Evolutionary conservation across 495 filamentous ascomycete species (phyloP).

Genomic region (Aspergillus leporis): DNA sequence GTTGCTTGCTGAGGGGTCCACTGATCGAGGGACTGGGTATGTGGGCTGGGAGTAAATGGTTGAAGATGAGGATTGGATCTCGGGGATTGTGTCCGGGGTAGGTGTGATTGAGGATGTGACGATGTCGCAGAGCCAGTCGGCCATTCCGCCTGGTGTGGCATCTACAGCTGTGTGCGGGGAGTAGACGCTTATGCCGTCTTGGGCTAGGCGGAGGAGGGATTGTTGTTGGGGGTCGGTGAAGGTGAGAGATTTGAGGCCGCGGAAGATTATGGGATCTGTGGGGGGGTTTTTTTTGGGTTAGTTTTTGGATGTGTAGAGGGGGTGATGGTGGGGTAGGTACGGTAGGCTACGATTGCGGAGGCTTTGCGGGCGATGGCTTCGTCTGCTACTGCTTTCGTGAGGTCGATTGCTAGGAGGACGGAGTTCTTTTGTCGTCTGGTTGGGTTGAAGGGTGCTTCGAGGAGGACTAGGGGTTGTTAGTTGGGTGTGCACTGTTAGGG

Average conservation of each 20-base stretch:
- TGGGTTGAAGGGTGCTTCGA: conserved; percentile 71
- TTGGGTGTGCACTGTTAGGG: conserved; percentile 7
- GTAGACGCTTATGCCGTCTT: conserved; percentile 91
- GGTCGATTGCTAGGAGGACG: conserved; percentile 87
- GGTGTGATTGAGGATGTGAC: conserved; percentile 56
- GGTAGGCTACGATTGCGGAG: conserved; percentile 85
- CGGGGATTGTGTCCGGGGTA: conserved; percentile 6
- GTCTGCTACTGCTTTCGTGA: conserved; percentile 85
- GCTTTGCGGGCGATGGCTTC: conserved; percentile 78
- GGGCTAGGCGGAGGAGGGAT: conserved; percentile 77
- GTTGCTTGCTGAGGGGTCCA: conserved; percentile 20
- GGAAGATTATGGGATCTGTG: conserved; percentile 97
- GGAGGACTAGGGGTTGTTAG: conserved; percentile 56
- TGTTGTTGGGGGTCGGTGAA: conserved; percentile 83
- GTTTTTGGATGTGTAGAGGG: conserved; percentile 2
- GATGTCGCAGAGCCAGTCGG: conserved; percentile 93
- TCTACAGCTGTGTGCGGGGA: conserved; percentile 94
- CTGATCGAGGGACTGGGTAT: conserved; percentile 35
- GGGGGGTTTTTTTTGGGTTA: conserved; percentile 11
- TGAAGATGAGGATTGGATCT: conserved; percentile 24
- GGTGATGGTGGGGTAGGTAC: conserved; percentile 50
- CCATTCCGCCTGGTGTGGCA: conserved; percentile 80
- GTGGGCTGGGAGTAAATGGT: conserved; percentile 42
- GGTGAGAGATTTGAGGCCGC: conserved; percentile 82
- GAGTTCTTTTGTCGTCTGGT: conserved; percentile 62